Base-by-base conservation (phyloP, 169 alveolate genomes). In the Besnoitia besnoiti region DNA sequence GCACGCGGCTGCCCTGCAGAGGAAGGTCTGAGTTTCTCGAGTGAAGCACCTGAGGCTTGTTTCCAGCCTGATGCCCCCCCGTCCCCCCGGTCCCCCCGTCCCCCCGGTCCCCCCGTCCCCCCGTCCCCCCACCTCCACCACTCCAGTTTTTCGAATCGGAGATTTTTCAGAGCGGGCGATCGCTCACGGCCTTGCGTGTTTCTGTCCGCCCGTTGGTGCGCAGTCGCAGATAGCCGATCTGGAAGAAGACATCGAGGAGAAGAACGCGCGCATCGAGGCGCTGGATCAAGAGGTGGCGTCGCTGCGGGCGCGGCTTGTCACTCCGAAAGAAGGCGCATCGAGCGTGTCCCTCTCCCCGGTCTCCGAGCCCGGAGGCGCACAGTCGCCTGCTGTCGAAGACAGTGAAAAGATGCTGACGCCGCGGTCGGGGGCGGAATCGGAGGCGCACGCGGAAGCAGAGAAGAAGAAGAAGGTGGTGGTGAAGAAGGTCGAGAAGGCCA, bases 401-500 rank as follows among this genome's bases (percentile, higher is more conserved):
- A 55, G 24, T 1, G 67, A 55, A 55, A n/a, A 55, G n/a, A 37
- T 49, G 59, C 44, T 88, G 62, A 16, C 82, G 27, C 67, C 90
- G 12, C 40, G 61, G 77, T 50, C 67, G 75, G 88, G 90, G 46
- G 35, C 90, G 76, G 91, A 88, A 21, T 76, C 91, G 62, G 94
- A 94, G 73, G 92, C 85, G 21, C 94, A 55, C 37, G 93, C 50
- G 33, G 50, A 49, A 37, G 80, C 79, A 42, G 82, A 33, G 42
- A 85, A 91, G 55, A 80, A 44, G 47, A 40, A 90, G 77, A 50
- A 51, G 30, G n/a, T 87, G 79, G 49, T 33, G 49, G 73, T 75
- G 77, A 61, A 91, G 55, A 42, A 46, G n/a, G 59, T 79, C 44
- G 75, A 92, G 59, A n/a, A 76, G 21, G 88, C 33, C 77, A 42